Base-by-base conservation (phyloP, 2,329 filamentous ascomycete genomes). In the Xylaria sp. region DNA sequence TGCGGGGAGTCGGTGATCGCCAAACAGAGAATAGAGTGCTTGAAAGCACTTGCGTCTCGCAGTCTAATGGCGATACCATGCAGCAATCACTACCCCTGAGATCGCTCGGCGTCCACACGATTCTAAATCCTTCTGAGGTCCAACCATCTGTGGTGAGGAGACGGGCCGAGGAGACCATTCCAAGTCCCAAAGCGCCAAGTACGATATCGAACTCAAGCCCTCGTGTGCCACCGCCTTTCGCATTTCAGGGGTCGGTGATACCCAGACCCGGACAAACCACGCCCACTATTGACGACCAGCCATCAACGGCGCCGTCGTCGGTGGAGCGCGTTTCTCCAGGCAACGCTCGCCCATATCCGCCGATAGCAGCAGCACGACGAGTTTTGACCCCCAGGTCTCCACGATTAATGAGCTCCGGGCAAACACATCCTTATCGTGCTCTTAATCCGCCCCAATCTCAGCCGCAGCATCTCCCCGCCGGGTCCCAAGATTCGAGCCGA, bases 311-410 rank as follows among this genome's bases (percentile, higher is more conserved):
- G 35, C 73, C 72, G 41, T 71, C 73, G 5, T 67, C 69, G 35
- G 57, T 62, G n/a, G 73, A 74, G 9, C 73, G 70, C 37, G 71
- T 67, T 29, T 77, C 76, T 15, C 75, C 76, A 7, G 65, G 68
- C 9, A 58, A 66, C 9, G 37, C 54, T 23, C 74, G 75, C 23
- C 70, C 73, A 23, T 73, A 73, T 55, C 68, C 72, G 1, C 66
- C 72, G 5, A 63, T 76, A 23, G 73, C 70, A 56, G 68, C 68
- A 54, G 49, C 76, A 56, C 78, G 85, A 65, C 81, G 81, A 33
- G 81, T 85, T n/a, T 70, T 87, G 62, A 87, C 83, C 10, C 85
- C 87, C 0, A 80, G 81, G 65, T 87, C 87, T 9, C 85, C 86
- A 40, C 81, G 85, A 63, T 78, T 82, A 25, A 77, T 81, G 17